Conservation (phyloP, 2,329 filamentous ascomycete genomes). For the Fusarium incarnatum region DNA sequence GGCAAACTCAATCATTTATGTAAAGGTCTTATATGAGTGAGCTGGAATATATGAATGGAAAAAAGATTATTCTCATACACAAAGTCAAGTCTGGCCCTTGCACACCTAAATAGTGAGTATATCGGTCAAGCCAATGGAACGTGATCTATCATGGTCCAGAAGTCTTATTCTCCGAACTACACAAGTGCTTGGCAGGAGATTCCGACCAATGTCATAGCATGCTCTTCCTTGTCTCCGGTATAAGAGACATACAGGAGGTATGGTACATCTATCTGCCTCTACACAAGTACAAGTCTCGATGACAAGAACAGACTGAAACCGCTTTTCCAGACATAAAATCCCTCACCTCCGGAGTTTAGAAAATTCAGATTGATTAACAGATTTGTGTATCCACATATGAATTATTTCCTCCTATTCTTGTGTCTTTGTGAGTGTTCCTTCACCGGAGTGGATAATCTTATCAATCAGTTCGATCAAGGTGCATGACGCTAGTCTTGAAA, state of each 20-base stretch:
- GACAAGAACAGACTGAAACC: background rate
- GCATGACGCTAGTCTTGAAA: slow-evolving; percentile 38
- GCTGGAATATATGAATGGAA: background rate
- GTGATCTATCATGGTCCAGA: background rate
- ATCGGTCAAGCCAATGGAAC: background rate
- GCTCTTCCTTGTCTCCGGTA: background rate
- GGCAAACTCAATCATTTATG: background rate
- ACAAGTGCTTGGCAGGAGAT: background rate
- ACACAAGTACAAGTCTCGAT: background rate
- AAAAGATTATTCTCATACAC: background rate
- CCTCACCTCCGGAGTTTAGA: background rate
- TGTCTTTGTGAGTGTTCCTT: background rate
- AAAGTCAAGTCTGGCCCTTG: background rate
- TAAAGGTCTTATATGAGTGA: background rate
- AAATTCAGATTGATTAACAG: background rate
- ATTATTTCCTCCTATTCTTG: background rate
- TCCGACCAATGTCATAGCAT: background rate
- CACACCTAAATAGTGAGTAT: background rate
- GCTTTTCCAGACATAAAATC: background rate
- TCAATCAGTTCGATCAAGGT: slow-evolving; percentile 47
- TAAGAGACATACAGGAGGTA: background rate
- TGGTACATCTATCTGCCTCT: background rate
- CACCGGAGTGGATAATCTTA: slow-evolving; percentile 43
- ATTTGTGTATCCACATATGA: background rate
- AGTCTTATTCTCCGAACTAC: background rate